phyloP scores from a whole-genome alignment of 1,284 basidiomycete species.

The Bjerkandera adusta region DNA sequence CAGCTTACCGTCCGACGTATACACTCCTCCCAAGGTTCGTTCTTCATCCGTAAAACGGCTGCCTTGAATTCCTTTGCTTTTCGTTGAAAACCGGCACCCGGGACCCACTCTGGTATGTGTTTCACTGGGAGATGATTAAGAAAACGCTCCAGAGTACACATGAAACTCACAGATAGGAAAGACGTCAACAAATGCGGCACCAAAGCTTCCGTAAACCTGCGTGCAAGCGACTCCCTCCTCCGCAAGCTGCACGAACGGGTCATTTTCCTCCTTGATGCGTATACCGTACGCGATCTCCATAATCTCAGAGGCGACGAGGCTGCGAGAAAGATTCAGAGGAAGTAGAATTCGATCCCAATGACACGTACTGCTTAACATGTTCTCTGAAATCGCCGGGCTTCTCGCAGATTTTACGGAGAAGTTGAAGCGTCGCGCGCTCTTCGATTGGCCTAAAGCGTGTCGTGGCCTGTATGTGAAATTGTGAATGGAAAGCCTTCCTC shows the following conservation, averaged over 20 bases:
- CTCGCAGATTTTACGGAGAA: slow-evolving; percentile 3
- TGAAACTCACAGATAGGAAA: slow-evolving; percentile 11
- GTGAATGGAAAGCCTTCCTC: slow-evolving; percentile 1
- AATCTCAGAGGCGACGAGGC: slow-evolving; percentile 24
- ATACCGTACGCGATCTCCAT: slow-evolving; percentile 29
- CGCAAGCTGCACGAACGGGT: slow-evolving; percentile 25
- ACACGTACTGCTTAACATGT: slow-evolving; percentile 5
- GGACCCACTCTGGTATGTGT: slow-evolving; percentile 38
- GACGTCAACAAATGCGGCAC: no score
- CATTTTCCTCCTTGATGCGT: slow-evolving; percentile 21
- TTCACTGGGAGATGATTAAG: no score
- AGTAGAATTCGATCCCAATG: no score
- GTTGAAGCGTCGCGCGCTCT: slow-evolving; percentile 2
- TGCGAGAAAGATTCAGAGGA: no score
- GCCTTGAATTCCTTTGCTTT: slow-evolving; percentile 35
- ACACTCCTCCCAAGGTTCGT: no score
- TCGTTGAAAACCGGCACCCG: slow-evolving; percentile 39
- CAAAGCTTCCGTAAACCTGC: no score
- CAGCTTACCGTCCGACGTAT: no score
- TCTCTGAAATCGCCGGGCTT: neutral
- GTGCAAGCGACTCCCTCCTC: slow-evolving; percentile 22
- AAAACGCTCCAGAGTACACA: no score
- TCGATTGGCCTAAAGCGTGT: slow-evolving; percentile 6
- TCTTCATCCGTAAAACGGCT: slow-evolving; percentile 4
- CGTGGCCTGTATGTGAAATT: slow-evolving; percentile 1